Percentiles rank a stretch among this genome's conserved stretches.
These are phyloP conservation scores for Brachypodium distachyon DNA, from an alignment of 202 grass and related monocot genomes.

Conservation along the genomic window DNA sequence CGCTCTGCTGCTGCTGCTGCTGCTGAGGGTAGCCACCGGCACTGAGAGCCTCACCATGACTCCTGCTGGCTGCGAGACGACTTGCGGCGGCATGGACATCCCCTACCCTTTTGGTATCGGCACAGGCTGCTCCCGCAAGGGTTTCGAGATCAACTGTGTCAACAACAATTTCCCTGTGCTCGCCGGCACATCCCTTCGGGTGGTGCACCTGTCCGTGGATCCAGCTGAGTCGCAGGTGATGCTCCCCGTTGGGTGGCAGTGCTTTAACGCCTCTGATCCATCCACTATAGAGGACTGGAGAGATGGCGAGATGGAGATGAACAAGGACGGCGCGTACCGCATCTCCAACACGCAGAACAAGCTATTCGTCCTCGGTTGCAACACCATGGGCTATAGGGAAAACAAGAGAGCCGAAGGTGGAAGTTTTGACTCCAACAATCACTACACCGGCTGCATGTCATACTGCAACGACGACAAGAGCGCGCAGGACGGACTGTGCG, in stretches of 20 bases:
- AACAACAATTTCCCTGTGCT: background rate
- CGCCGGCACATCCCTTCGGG: background rate
- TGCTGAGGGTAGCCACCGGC: too few relatives aligned
- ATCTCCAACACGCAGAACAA: background rate
- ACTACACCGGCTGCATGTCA: background rate
- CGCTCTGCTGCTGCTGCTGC: too few relatives aligned
- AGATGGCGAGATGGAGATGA: background rate
- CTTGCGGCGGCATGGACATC: background rate
- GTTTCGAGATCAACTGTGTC: background rate
- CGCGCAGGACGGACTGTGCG: background rate
- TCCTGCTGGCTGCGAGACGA: background rate
- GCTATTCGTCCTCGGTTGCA: background rate
- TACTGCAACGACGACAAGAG: background rate
- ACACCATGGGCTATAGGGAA: background rate
- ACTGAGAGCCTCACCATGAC: too few relatives aligned
- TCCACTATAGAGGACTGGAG: too few relatives aligned
- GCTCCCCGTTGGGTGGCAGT: background rate
- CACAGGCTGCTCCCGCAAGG: background rate
- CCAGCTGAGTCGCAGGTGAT: background rate
- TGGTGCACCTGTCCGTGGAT: background rate
- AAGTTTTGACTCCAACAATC: background rate
- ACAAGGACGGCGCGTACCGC: background rate
- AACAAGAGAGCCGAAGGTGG: background rate
- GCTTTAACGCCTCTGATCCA: background rate
- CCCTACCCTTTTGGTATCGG: background rate